Evolutionary conservation across 1,139 yeast species (phyloP), one percentile per base, ranked within the genome.

Genomic region (Petasospora rhodanensis): DNA sequence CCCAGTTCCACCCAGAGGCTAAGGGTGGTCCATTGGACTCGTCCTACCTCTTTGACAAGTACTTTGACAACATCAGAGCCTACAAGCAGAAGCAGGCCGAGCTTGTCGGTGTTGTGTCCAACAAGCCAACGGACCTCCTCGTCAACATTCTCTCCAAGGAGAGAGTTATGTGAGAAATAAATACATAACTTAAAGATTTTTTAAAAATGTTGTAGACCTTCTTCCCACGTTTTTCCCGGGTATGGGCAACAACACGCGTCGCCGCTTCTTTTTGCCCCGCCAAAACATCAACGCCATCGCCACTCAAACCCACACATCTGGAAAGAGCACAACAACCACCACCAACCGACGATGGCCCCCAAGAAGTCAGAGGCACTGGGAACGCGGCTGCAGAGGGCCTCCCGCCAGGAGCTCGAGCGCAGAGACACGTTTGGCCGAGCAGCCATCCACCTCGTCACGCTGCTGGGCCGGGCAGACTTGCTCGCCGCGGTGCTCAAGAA

Each of bases 1-100:
- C 95, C 4, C 98, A 91, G 62, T 91, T 91, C 74, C 98, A 91
- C 59, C 98, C 98, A 29, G 98, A 91, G 63, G 98, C 98, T 41
- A 91, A 89, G 68, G 98, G 98, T 49, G 98, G 98, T 50, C 98
- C 98, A 39, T 71, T 82, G 52, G 98, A 91, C 61, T 83, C 96
- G 14, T 73, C 85, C 5, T 85, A 79, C 62, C 69, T 91, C 60
- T 91, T 91, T 52, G 97, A 91, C 68, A 84, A 79, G 62, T 91
- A 85, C 64, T 79, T 91, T 53, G 74, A 68, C 28, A 72, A 82
- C 54, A 79, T 91, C 45, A 69, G 66, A 26, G 63, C 62, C 26
- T 85, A 74, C 68, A 80, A 73, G 58, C 51, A 52, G 37, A 54
- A 61, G 40, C 58, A 56, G 45, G 31, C 36, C 35, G 71, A 74